Evolutionary conservation across 1,284 basidiomycete species (phyloP).

Genomic region (Laetiporus sulphureus): DNA sequence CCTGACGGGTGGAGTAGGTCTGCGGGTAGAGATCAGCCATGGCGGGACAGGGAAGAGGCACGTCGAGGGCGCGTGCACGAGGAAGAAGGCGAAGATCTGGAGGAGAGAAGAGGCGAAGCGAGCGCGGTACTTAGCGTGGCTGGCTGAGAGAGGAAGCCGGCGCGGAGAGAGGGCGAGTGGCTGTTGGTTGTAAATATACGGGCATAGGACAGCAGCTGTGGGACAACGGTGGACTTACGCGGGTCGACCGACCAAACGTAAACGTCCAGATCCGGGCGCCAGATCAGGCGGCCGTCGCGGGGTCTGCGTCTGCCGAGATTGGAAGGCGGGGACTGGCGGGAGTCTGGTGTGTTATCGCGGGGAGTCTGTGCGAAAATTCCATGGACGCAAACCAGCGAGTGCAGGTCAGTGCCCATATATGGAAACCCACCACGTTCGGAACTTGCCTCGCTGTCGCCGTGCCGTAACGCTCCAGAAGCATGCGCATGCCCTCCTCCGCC

Average conservation of each 20-base stretch:
- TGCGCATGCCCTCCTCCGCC: slow-evolving; percentile 1
- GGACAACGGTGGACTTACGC: slow-evolving; percentile 11
- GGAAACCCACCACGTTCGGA: too few species aligned
- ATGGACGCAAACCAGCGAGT: too few species aligned
- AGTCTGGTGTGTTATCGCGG: too few species aligned
- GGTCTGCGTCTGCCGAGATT: too few species aligned
- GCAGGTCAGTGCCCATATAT: too few species aligned
- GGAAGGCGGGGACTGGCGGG: too few species aligned
- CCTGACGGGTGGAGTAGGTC: slow-evolving; percentile 39
- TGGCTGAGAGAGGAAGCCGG: slow-evolving; percentile 9
- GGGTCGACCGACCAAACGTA: slow-evolving; percentile 7
- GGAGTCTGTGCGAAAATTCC: too few species aligned
- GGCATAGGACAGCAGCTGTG: too few species aligned
- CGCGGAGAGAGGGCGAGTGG: slow-evolving; percentile 1
- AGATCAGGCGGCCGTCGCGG: not conserved
- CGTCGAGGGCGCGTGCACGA: slow-evolving; percentile 17
- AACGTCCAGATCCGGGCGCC: not conserved
- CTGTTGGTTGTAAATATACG: slow-evolving; percentile 5
- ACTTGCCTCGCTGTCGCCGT: too few species aligned
- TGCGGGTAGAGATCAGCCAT: slow-evolving; percentile 72
- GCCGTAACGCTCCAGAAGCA: too few species aligned
- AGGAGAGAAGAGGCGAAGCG: slow-evolving; percentile 25
- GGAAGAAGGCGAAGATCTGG: slow-evolving; percentile 21
- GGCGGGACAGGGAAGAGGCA: slow-evolving; percentile 31
- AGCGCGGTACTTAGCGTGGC: slow-evolving; percentile 10